Conservation (phyloP, 768 basidiomycete genomes). For the Lactarius evosmus region DNA sequence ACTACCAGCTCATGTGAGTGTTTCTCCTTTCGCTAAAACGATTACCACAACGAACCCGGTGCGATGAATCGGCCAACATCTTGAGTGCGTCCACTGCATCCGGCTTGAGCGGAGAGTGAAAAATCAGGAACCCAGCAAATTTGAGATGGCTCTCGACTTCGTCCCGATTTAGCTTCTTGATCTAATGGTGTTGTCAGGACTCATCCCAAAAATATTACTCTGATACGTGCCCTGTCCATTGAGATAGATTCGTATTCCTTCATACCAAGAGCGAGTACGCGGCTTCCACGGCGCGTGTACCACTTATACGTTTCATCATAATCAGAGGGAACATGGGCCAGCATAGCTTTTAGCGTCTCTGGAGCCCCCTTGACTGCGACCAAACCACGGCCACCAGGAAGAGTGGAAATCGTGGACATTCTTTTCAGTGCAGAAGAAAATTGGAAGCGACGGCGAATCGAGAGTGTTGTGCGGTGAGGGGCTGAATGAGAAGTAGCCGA, state of each 20-base stretch:
- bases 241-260: slow-evolving; percentile 76
- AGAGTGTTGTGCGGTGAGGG: slow-evolving; percentile 56
- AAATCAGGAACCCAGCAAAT: slow-evolving; percentile 97
- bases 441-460: slow-evolving; percentile 89
- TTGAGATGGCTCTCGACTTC: slow-evolving; percentile 71
- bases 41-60: slow-evolving; percentile 62
- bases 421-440: slow-evolving; percentile 97
- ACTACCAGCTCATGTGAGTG: slow-evolving; percentile 45
- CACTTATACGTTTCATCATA: slow-evolving; percentile 96
- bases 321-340: slow-evolving; percentile 60
- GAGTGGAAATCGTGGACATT: slow-evolving; percentile 86
- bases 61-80: slow-evolving; percentile 94
- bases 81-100: slow-evolving; percentile 89
- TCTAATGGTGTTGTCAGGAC: slow-evolving; percentile 43
- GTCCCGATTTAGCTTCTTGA: slow-evolving; percentile 83
- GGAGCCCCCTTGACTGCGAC: slow-evolving; percentile 94
- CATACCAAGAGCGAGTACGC: slow-evolving; percentile 87
- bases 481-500: slow-evolving; percentile 51
- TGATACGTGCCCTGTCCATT: slow-evolving; percentile 62
- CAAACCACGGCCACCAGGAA: slow-evolving; percentile 56
- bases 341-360: slow-evolving; percentile 92
- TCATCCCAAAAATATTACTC: background rate
- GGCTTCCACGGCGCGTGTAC: slow-evolving; percentile 89
- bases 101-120: slow-evolving; percentile 94
- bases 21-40: slow-evolving; percentile 13